Conservation (phyloP, 202 grass and related monocot species). For the Musa balbisiana region DNA sequence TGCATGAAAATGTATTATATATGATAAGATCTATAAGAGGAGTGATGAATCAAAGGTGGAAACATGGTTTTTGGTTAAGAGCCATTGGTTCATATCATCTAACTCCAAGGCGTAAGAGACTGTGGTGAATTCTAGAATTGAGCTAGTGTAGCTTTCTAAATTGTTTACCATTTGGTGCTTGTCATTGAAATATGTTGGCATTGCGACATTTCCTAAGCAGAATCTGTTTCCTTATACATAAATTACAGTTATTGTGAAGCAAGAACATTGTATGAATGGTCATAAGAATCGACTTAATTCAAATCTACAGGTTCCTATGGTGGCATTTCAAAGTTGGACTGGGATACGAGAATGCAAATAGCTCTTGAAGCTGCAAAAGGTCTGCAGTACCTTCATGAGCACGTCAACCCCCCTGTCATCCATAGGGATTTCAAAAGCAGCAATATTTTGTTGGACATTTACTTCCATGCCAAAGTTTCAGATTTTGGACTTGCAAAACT, state of each 20-base stretch:
- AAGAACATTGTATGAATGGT: neutral
- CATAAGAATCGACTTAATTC: neutral
- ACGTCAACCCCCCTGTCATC: conserved; percentile 74
- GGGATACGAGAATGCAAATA: conserved; percentile 87
- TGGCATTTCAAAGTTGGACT: conserved; percentile 78
- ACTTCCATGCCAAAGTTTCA: conserved; percentile 87
- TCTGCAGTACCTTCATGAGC: conserved; percentile 94
- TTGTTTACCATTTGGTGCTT: too few species aligned
- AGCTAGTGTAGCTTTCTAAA: too few species aligned
- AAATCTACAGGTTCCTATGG: conserved; percentile 48
- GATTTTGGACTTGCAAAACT: conserved; percentile 97
- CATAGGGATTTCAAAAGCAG: conserved; percentile 99
- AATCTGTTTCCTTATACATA: neutral
- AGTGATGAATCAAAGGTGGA: too few species aligned
- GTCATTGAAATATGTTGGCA: neutral
- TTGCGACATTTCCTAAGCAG: neutral
- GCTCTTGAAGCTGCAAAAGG: conserved; percentile 98
- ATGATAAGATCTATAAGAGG: too few species aligned
- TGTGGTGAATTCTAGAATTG: too few species aligned
- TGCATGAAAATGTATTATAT: too few species aligned
- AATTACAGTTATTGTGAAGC: conserved; percentile 12
- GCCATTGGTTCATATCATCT: too few species aligned
- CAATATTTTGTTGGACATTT: conserved; percentile 89
- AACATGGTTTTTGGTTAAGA: too few species aligned
- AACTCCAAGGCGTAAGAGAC: too few species aligned